phyloP scores from a whole-genome alignment of 306 rosid genomes.

The Sesbania bispinosa region DNA sequence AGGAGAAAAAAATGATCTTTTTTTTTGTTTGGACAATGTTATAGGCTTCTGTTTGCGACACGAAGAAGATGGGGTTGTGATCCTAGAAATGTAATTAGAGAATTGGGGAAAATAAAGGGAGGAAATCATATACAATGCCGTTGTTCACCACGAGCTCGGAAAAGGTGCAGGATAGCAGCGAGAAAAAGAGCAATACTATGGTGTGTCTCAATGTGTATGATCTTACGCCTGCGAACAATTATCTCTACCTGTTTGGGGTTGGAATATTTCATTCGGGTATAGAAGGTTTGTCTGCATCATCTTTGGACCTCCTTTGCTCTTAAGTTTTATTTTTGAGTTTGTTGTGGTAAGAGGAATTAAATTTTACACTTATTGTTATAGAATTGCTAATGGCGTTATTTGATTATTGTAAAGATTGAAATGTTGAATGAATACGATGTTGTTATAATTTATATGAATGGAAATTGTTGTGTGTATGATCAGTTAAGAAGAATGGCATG shows the following conservation, averaged over 20 bases:
- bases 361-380: not conserved
- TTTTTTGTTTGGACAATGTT: not conserved
- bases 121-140: constrained; percentile 47
- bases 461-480: not conserved
- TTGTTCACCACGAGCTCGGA: constrained; percentile 31
- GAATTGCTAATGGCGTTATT: not conserved
- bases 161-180: constrained; percentile 33
- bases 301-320: not conserved
- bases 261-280: constrained; percentile 94
- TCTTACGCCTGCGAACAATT: constrained; percentile 84
- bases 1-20: not conserved
- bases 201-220: constrained; percentile 89
- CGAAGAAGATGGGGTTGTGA: constrained; percentile 44
- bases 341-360: not conserved
- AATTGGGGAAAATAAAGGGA: constrained; percentile 30
- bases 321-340: not conserved
- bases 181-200: constrained; percentile 31
- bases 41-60: constrained; percentile 18
- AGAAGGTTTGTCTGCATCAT: constrained; percentile 49
- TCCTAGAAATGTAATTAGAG: constrained; percentile 9
- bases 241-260: constrained; percentile 74
- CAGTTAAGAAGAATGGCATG: not conserved
- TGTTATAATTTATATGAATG: not conserved
- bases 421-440: not conserved
- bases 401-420: not conserved